phyloP scores from a whole-genome alignment of 1,284 basidiomycete species.

The Papiliotrema fonsecae region DNA sequence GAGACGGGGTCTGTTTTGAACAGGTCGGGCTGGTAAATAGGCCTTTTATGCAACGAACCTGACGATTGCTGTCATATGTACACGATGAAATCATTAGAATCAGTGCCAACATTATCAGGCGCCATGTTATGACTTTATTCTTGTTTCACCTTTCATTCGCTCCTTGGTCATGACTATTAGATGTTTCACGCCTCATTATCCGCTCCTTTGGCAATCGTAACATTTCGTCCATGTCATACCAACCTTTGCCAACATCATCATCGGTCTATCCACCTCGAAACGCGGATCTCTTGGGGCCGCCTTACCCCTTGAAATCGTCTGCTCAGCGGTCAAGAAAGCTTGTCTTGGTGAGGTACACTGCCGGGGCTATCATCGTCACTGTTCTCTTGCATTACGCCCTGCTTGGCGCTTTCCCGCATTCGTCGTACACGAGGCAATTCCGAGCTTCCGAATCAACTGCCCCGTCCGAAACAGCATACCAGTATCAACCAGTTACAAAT shows the following conservation, averaged over 20 bases:
- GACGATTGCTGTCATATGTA: no score
- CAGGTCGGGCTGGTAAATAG: no score
- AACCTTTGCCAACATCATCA: constrained; percentile 10
- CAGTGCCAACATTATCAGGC: no score
- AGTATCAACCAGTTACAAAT: neutral
- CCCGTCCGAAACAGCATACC: neutral
- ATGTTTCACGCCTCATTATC: no score
- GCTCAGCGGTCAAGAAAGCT: neutral
- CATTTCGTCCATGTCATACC: constrained; percentile 14
- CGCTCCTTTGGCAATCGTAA: no score
- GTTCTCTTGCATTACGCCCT: constrained; percentile 19
- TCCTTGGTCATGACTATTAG: no score
- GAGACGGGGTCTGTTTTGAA: neutral
- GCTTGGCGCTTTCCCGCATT: constrained; percentile 21
- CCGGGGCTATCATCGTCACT: constrained; percentile 6
- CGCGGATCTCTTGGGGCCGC: neutral
- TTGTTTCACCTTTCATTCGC: no score
- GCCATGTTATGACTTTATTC: no score
- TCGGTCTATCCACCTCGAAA: neutral
- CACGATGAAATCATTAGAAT: no score
- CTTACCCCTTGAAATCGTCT: constrained; percentile 2
- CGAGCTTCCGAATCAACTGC: constrained; percentile 1
- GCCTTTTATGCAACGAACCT: no score
- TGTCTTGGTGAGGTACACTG: constrained; percentile 14
- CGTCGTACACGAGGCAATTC: constrained; percentile 8